phyloP scores from a whole-genome alignment of 2,329 filamentous ascomycete genomes.

The Penicillium italicum region DNA sequence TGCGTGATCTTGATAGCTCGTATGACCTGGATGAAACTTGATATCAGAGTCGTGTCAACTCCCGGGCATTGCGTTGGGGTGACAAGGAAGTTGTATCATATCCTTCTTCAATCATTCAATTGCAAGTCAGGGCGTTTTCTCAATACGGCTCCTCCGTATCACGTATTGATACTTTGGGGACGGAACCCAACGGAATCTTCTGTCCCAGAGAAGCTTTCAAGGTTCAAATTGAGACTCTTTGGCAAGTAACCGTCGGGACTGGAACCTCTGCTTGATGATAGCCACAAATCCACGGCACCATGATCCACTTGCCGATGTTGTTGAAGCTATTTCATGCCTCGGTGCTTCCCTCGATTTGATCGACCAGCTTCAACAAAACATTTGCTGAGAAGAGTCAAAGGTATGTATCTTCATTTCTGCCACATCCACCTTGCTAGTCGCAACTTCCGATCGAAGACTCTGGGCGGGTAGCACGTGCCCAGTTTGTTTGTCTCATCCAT shows the following conservation, averaged over 20 bases:
- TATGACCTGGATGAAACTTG: neutral
- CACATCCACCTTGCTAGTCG: neutral
- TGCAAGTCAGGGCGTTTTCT: neutral
- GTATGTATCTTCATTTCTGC: neutral
- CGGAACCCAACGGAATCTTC: neutral
- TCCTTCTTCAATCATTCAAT: neutral
- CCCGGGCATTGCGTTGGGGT: too few species aligned
- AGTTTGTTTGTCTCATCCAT: neutral
- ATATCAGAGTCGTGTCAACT: neutral
- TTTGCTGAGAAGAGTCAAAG: too few species aligned
- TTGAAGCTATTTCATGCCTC: neutral
- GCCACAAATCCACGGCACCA: too few species aligned
- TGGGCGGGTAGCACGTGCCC: neutral
- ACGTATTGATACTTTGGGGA: neutral
- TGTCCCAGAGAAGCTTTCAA: neutral
- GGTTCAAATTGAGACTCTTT: neutral
- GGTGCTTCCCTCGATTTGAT: neutral
- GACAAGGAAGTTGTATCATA: neutral
- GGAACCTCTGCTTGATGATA: neutral
- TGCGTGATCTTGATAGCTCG: neutral
- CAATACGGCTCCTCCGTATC: neutral
- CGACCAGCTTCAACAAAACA: neutral
- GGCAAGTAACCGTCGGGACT: neutral
- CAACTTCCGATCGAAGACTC: neutral
- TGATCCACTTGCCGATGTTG: neutral